Base-by-base conservation (phyloP, 2,329 filamentous ascomycete species). In the Emmonsiellopsis sp. region DNA sequence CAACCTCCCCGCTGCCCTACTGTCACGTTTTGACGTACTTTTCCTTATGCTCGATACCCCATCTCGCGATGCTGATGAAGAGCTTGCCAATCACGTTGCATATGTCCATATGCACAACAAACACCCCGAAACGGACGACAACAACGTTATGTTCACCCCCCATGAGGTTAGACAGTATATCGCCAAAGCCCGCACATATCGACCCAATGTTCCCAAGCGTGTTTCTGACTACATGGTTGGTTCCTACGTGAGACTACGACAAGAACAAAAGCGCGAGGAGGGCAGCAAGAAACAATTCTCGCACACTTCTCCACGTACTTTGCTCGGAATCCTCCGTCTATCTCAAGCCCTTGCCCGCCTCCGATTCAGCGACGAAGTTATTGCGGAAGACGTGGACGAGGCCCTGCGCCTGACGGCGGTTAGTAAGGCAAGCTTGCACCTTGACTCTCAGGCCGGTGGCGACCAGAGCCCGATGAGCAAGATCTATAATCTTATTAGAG, bases 31-130 rank as follows among this genome's bases (percentile, higher is more conserved):
- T 73, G 93, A 98, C 70, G 81, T 98, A 61, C 82, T 98, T 61
- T 98, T 97, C 79, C 79, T 98, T 46, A 91, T 98, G 63, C 86
- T 98, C 55, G 93, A 98, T 75, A 95, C 89, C 38, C 92, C 93
- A 2, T 85, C 84, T 15, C 86, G 90, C 58, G 93, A 98, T 61
- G 80, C 82, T 0, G 93, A 98, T 65, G 90, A 94, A 66, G 89
- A 95, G 71, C 82, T 98, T 20, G 93, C 93, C 57, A 89, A 88
- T 71, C 93, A 98, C 78, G 93, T 98, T 60, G 86, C 93, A 34
- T 88, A 90, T 67, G 93, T 98, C 49, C 93, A 98, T 76, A 98
- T 97, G 86, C 84, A 97, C 77, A 93, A 87, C 73, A 84, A 83
- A 53, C 93, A 98, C 69, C 93, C 93, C 0, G 89, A 95, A 61